phyloP scores from a whole-genome alignment of 1,284 basidiomycete genomes.

The Wallemia mellicola region DNA sequence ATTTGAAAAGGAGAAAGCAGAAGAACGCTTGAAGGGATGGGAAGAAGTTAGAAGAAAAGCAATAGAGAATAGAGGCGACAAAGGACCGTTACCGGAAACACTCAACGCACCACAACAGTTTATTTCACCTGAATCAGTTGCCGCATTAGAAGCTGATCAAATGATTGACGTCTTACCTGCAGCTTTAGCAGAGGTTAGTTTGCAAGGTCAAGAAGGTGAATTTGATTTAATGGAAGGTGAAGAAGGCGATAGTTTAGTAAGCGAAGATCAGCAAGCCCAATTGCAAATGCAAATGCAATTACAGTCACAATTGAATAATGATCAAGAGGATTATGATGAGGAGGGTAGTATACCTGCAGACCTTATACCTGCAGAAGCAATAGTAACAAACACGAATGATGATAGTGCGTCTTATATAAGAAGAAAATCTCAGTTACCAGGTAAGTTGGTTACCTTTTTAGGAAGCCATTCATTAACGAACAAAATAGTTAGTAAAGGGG shows the following conservation, averaged over 20 bases:
- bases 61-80: slow-evolving; percentile 31
- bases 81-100: slow-evolving; percentile 33
- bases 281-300: background rate
- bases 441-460: background rate
- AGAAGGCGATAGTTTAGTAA: background rate
- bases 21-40: slow-evolving; percentile 21
- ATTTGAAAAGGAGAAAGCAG: slow-evolving; percentile 8
- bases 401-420: background rate
- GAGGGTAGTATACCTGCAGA: background rate
- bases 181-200: background rate
- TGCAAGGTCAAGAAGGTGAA: background rate
- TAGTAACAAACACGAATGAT: background rate
- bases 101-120: slow-evolving; percentile 29
- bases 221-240: background rate
- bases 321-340: background rate
- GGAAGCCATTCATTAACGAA: background rate
- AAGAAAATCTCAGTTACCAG: background rate
- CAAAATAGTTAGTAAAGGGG: background rate
- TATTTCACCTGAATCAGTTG: background rate
- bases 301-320: background rate
- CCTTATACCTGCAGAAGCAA: background rate
- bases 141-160: background rate
- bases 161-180: background rate
- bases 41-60: slow-evolving; percentile 44
- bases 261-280: background rate